Evolutionary conservation across 352 stramenopile species (phyloP).

Genomic region (Globisporangium echinulatum): DNA sequence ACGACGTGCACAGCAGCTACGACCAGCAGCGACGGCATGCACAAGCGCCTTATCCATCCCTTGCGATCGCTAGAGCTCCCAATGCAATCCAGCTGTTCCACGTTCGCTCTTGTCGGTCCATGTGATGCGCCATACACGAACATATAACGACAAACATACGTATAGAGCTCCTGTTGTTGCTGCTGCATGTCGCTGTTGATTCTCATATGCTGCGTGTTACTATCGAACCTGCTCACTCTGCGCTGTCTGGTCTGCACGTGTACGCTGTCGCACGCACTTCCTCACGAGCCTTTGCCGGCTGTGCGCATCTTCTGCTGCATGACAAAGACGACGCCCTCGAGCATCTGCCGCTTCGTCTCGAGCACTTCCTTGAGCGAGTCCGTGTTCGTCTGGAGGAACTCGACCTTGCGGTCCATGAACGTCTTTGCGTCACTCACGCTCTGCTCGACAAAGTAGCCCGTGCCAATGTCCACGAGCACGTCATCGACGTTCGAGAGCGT

Average conservation of each 20-base stretch:
- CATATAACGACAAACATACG: too few relatives aligned
- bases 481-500: constrained; percentile 82
- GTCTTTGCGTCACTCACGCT: constrained; percentile 79
- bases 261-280: not conserved
- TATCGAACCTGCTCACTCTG: not conserved
- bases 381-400: constrained; percentile 90
- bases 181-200: too few relatives aligned
- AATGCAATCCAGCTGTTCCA: too few relatives aligned
- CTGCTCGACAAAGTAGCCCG: constrained; percentile 94
- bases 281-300: constrained; percentile 1
- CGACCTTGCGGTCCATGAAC: constrained; percentile 91
- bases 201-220: too few relatives aligned
- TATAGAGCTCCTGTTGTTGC: too few relatives aligned
- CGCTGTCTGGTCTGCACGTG: too few relatives aligned
- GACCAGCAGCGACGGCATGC: too few relatives aligned
- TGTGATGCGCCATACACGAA: too few relatives aligned
- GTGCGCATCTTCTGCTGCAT: constrained; percentile 83
- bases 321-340: constrained; percentile 73
- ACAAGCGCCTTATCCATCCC: too few relatives aligned
- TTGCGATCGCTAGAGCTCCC: too few relatives aligned
- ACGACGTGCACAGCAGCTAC: not conserved
- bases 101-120: too few relatives aligned
- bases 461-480: constrained; percentile 92
- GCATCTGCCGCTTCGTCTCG: constrained; percentile 72
- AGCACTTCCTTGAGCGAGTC: constrained; percentile 90